Percentiles rank a stretch among this genome's conserved stretches.
Evolutionary conservation across 2,329 filamentous ascomycete genomes (phyloP).

Genomic region (Cladosporium sp.): DNA sequence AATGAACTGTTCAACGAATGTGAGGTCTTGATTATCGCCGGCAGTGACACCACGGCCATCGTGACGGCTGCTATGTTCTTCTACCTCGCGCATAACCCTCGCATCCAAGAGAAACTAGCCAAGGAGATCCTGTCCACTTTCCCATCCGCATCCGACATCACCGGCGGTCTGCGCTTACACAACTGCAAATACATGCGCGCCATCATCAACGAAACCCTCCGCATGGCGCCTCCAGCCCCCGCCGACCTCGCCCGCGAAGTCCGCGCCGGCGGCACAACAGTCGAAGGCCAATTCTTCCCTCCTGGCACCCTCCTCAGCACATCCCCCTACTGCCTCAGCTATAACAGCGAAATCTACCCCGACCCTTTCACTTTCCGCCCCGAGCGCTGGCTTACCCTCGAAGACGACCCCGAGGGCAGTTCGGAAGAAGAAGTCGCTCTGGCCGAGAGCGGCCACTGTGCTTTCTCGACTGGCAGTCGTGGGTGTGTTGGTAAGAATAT

Average conservation of each 20-base stretch:
- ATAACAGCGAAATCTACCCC: slow-evolving; percentile 35
- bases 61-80: slow-evolving; percentile 36
- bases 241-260: slow-evolving; percentile 37
- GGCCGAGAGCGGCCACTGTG: slow-evolving; percentile 71
- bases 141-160: slow-evolving; percentile 33
- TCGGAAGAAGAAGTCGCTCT: slow-evolving; percentile 21
- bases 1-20: slow-evolving; percentile 28
- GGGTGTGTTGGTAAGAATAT: slow-evolving; percentile 68
- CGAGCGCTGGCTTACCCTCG: slow-evolving; percentile 36
- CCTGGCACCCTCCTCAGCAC: slow-evolving; percentile 33
- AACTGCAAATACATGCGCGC: slow-evolving; percentile 45
- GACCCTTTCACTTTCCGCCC: slow-evolving; percentile 35
- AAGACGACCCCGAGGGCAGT: slow-evolving; percentile 14
- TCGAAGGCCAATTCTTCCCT: slow-evolving; percentile 38
- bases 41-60: slow-evolving; percentile 36
- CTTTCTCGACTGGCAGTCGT: slow-evolving; percentile 69
- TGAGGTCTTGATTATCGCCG: slow-evolving; percentile 29
- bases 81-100: slow-evolving; percentile 35
- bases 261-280: slow-evolving; percentile 28
- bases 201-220: slow-evolving; percentile 49
- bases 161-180: slow-evolving; percentile 34
- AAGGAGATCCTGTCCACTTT: slow-evolving; percentile 39
- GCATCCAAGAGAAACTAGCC: slow-evolving; percentile 32
- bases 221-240: slow-evolving; percentile 47
- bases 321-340: slow-evolving; percentile 36